Evolutionary conservation across 163 green algal species (phyloP).

Genomic region (Volvox carteri): DNA sequence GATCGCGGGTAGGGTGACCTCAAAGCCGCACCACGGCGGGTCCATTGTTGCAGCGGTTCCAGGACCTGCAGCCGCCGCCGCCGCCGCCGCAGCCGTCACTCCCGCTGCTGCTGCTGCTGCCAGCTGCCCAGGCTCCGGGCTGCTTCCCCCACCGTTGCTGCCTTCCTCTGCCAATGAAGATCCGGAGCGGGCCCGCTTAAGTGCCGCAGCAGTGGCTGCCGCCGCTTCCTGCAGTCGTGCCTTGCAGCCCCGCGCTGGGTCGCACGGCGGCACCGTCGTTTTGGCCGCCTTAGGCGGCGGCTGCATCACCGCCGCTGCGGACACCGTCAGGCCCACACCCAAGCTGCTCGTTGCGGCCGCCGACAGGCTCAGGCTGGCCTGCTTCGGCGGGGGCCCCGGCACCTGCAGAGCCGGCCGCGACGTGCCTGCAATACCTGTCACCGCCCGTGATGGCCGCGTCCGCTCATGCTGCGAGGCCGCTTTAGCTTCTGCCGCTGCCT

Average conservation of each 20-base stretch:
- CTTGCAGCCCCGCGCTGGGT: conserved; percentile 25
- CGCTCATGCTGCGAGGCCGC: too few relatives aligned
- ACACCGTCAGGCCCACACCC: background rate
- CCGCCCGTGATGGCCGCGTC: too few relatives aligned
- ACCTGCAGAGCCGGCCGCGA: too few relatives aligned
- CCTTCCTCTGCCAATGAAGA: background rate
- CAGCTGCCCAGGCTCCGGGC: too few relatives aligned
- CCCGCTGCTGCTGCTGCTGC: too few relatives aligned
- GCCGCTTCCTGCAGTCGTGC: background rate
- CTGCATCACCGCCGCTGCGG: background rate
- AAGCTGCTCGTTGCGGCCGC: conserved; percentile 15
- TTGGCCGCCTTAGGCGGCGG: background rate
- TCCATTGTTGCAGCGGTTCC: background rate
- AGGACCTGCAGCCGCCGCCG: background rate
- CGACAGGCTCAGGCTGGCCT: background rate
- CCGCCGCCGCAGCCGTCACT: background rate
- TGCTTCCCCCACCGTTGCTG: too few relatives aligned
- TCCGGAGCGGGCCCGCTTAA: background rate
- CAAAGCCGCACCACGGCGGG: conserved; percentile 28
- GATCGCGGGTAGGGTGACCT: conserved; percentile 8
- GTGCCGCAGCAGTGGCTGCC: background rate
- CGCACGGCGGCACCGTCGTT: conserved; percentile 28
- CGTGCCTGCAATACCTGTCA: too few relatives aligned
- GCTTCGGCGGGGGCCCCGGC: conserved; percentile 14
- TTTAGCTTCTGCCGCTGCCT: too few relatives aligned